These are phyloP conservation scores for Calonectria pseudoturangicola DNA, from an alignment of 2,329 filamentous ascomycete genomes.

Conservation along the genomic window DNA sequence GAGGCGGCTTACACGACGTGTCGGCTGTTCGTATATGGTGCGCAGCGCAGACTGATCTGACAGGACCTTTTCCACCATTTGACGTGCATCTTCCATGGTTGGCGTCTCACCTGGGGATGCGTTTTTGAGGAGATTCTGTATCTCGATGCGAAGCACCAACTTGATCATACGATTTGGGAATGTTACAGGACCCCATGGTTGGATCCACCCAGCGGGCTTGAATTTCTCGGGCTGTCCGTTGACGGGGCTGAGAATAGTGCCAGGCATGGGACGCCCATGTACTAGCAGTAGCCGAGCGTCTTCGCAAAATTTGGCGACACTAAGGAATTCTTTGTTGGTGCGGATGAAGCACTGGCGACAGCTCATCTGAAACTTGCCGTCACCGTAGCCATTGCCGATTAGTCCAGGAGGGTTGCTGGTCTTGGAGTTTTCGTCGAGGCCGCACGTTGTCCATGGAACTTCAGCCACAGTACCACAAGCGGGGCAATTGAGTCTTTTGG, in stretches of 20 bases:
- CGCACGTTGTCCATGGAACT: constrained; percentile 73
- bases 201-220: neutral
- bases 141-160: constrained; percentile 63
- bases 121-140: constrained; percentile 63
- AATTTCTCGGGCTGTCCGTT: constrained; percentile 69
- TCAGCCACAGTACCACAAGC: constrained; percentile 58
- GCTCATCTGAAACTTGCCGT: constrained; percentile 68
- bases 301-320: constrained; percentile 73
- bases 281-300: constrained; percentile 69
- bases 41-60: constrained; percentile 51
- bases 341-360: constrained; percentile 71
- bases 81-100: constrained; percentile 71
- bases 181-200: constrained; percentile 57
- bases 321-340: constrained; percentile 74
- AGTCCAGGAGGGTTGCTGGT: constrained; percentile 53
- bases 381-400: constrained; percentile 76
- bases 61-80: constrained; percentile 69
- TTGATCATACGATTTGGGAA: constrained; percentile 77
- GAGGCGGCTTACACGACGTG: constrained; percentile 30
- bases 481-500: constrained; percentile 68
- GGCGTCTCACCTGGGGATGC: constrained; percentile 52
- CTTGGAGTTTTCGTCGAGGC: constrained; percentile 45
- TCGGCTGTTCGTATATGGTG: constrained; percentile 41
- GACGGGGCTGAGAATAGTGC: constrained; percentile 76
- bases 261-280: constrained; percentile 75